These are phyloP conservation scores for Xylaria sp. DNA, from an alignment of 2,329 filamentous ascomycete species.

Conservation along the genomic window DNA sequence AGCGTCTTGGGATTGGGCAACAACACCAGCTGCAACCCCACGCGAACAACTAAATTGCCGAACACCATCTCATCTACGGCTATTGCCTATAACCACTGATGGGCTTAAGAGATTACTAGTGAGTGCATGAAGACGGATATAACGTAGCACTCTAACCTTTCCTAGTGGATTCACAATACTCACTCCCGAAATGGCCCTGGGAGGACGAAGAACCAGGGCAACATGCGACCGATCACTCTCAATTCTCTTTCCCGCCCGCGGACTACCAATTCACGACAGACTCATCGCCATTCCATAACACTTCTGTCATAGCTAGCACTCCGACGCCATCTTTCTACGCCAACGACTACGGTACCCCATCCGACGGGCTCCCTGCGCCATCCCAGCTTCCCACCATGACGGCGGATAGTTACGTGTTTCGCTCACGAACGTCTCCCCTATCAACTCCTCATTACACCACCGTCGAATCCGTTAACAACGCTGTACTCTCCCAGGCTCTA, in stretches of 20 bases:
- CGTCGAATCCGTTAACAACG: neutral
- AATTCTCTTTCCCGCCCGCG: neutral
- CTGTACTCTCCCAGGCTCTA: neutral
- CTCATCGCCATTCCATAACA: neutral
- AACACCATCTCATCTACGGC: neutral
- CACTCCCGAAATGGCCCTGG: neutral
- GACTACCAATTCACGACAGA: neutral
- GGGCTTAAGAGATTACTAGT: neutral
- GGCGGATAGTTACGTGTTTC: neutral
- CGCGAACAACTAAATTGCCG: neutral
- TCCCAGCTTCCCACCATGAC: neutral
- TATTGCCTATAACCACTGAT: neutral
- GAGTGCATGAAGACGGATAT: neutral
- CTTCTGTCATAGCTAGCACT: neutral
- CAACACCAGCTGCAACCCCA: neutral
- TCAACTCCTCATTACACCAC: neutral
- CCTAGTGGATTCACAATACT: constrained; percentile 15
- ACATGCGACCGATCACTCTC: neutral
- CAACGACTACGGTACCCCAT: neutral
- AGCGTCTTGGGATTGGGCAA: neutral
- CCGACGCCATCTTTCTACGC: neutral
- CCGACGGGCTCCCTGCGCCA: constrained; percentile 12
- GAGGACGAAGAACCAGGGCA: neutral
- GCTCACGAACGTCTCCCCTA: neutral
- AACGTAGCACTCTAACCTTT: constrained; percentile 8